phyloP scores from a whole-genome alignment of 805 yeast genomes.

The Kodamaea sagamina region DNA sequence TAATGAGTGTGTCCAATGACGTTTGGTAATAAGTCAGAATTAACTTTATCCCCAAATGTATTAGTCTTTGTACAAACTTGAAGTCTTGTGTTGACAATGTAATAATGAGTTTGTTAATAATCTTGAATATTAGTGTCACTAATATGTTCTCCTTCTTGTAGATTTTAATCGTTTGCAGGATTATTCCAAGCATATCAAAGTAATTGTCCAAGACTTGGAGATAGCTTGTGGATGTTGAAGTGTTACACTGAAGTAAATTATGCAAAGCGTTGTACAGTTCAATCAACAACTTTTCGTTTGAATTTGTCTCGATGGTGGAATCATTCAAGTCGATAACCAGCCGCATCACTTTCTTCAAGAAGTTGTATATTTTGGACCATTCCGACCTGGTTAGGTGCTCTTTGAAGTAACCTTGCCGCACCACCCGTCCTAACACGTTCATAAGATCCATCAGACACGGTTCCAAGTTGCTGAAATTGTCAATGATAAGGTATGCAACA shows the following conservation, averaged over 20 bases:
- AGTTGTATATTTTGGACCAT: conserved; percentile 29
- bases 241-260: conserved; percentile 26
- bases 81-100: conserved; percentile 45
- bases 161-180: conserved; percentile 18
- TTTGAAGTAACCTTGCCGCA: conserved; percentile 27
- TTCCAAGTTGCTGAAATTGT: conserved; percentile 19
- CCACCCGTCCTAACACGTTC: conserved; percentile 20
- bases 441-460: conserved; percentile 31
- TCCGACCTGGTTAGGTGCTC: conserved; percentile 33
- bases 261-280: conserved; percentile 23
- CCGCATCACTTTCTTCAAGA: conserved; percentile 23
- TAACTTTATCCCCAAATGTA: conserved; percentile 40
- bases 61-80: conserved; percentile 36
- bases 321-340: conserved; percentile 15
- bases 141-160: conserved; percentile 28
- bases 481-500: conserved; percentile 20
- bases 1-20: conserved; percentile 42
- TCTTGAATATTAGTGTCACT: conserved; percentile 31
- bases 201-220: conserved; percentile 23
- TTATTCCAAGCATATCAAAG: conserved; percentile 20
- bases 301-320: conserved; percentile 8
- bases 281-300: conserved; percentile 24
- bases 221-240: conserved; percentile 19
- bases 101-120: conserved; percentile 49
- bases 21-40: conserved; percentile 39